Percentiles rank a stretch among this genome's conserved stretches.
phyloP scores from a whole-genome alignment of 129 eudicot genomes.

The carrot (Daucus carota) region DNA sequence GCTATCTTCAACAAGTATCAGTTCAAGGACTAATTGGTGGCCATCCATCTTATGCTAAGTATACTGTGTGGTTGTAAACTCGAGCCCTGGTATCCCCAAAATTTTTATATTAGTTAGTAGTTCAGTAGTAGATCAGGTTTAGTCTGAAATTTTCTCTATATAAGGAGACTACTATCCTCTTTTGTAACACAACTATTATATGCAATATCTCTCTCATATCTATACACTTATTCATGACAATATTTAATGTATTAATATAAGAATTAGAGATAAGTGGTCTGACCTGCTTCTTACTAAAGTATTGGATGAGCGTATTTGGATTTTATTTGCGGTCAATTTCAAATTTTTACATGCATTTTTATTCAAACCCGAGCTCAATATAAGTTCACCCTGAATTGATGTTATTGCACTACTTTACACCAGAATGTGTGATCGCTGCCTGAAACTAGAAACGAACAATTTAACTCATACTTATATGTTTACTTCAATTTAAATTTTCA shows the following conservation, averaged over 20 bases:
- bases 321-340: neutral
- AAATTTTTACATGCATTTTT: neutral
- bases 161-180: neutral
- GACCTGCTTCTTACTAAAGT: neutral
- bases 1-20: too few relatives aligned
- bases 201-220: too few relatives aligned
- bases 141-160: too few relatives aligned
- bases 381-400: neutral
- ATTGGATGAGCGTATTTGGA: neutral
- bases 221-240: too few relatives aligned
- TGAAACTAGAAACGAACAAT: neutral
- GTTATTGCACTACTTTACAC: neutral
- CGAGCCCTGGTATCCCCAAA: too few relatives aligned
- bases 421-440: neutral
- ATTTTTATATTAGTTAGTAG: too few relatives aligned
- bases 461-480: neutral
- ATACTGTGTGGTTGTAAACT: too few relatives aligned
- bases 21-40: too few relatives aligned
- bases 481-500: neutral
- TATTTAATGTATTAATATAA: too few relatives aligned
- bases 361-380: too few relatives aligned
- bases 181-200: neutral
- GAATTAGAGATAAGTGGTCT: neutral
- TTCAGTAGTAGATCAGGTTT: neutral
- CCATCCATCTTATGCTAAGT: too few relatives aligned